Evolutionary conservation across 2,329 filamentous ascomycete species (phyloP), one percentile per base, ranked within the genome.

Genomic region (Aspergillus sp.): DNA sequence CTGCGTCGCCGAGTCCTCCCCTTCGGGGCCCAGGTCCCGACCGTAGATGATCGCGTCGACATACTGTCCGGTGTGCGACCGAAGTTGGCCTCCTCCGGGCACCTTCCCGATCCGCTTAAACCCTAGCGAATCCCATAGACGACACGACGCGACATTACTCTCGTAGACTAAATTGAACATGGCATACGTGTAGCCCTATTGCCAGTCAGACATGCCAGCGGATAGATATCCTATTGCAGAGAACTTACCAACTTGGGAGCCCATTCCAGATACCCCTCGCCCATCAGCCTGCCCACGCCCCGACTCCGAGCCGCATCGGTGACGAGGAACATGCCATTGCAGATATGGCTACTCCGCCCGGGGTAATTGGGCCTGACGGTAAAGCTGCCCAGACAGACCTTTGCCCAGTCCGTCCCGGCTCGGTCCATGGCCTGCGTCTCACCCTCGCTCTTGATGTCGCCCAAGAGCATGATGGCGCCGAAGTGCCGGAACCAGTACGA

Each of bases 131-230:
- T 94, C 86, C 86, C 86, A 94, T 52, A 93, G 86, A 42, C 82
- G 80, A 57, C 86, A 88, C 19, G 83, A 89, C 1, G 83, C 86
- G 15, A 91, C 81, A 59, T 93, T 93, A 43, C 83, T 93, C 68
- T 93, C 86, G 65, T 93, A 93, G 5, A 93, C 86, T 30, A 93
- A 74, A 59, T 93, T 93, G 71, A 94, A 94, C 41, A 94, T 84
- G 25, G 83, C 88, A 66, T 93, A 93, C 1, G 81, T 82, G 63
- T 93, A 94, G 29, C 86, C 85, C 72, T 76, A 33, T 5, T 14
- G 28, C 28, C 22, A 11, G 41, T 60, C 35, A 58, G 42, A 16
- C 26, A 61, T 3, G 26, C 4, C 12, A 24, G 30, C 19, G 8
- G 16, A 16, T n/a, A n/a, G n/a, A n/a, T n/a, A n/a, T n/a, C n/a